Evolutionary conservation across 2,329 filamentous ascomycete species (phyloP), one percentile per base, ranked within the genome.

Genomic region (Fusarium succisae): DNA sequence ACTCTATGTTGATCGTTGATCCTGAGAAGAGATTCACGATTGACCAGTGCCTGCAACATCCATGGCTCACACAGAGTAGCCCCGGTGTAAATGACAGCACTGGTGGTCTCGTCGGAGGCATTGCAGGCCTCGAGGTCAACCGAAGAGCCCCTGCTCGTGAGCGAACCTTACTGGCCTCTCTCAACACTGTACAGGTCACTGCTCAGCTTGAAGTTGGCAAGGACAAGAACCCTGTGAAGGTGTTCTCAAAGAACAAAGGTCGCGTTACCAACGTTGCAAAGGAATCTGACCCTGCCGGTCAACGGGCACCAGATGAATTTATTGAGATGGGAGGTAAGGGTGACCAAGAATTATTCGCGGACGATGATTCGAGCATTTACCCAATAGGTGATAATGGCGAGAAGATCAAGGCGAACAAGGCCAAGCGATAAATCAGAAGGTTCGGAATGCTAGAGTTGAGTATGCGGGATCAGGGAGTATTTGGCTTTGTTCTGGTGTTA

Each of bases 1-100:
- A 99, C 81, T 89, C 89, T 47, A 99, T 99, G 96, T 89, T 99
- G 57, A 93, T 94, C 6, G 95, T 98, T 39, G 92, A 98, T 73
- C 92, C 94, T 6, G 91, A 94, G 35, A 90, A 92, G 81, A 91
- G 96, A 55, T 96, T 93, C 82, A 96, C 93, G 1, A 91, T 99
- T 69, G 95, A 98, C 73, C 91, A 97, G 78, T 98, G 96, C 79
- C 88, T 99, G 15, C 87, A 93, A 74, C 96, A 99, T 80, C 95
- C 96, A 0, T 99, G 96, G 96, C 90, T 94, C 61, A 94, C 91
- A 1, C 88, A 90, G 72, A 88, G 84, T 45, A 73, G 81, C 20
- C 85, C 89, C 41, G 91, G 88, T 69, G 86, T 92, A 37, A 91
- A 91, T 70, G 96, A 98, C 84, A 98, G 95, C 83, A 98, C 95